Percentiles rank a stretch among this genome's conserved stretches.
Conservation (phyloP, 257 asterid genomes). For the Echites panduratus region DNA sequence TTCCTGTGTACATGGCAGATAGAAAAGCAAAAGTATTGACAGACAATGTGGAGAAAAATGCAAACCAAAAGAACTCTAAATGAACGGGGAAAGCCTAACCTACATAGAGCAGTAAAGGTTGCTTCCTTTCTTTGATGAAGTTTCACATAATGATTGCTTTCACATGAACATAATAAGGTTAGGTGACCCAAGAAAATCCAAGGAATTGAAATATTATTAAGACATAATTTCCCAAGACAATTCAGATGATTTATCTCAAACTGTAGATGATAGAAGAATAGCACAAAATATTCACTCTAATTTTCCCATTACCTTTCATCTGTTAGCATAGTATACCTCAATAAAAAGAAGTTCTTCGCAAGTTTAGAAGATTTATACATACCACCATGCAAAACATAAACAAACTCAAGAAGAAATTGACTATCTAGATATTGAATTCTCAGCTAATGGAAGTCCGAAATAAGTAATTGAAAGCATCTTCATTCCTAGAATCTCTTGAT, state of each 20-base stretch:
- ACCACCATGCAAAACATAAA: too few species aligned
- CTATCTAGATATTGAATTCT: neutral
- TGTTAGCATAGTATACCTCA: constrained; percentile 1
- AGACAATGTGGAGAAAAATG: neutral
- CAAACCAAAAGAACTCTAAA: neutral
- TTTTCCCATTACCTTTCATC: neutral
- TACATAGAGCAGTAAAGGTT: too few species aligned
- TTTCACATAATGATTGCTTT: too few species aligned
- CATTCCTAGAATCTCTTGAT: neutral
- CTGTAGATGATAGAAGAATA: neutral
- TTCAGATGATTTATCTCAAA: neutral
- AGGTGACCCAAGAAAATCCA: neutral
- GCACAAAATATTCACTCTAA: neutral
- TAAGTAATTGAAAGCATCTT: too few species aligned
- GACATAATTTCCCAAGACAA: neutral
- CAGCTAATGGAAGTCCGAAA: neutral
- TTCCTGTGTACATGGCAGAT: neutral
- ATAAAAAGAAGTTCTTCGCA: neutral
- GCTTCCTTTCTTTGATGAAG: too few species aligned
- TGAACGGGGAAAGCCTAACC: neutral
- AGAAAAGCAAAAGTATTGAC: neutral
- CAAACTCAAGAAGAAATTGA: too few species aligned
- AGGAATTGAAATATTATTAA: neutral
- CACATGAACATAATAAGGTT: neutral
- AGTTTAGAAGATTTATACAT: neutral